Evolutionary conservation across 371 early-diverging fungal genomes (phyloP), one percentile per base, ranked within the genome.

Genomic region (Fennellomyces sp.): DNA sequence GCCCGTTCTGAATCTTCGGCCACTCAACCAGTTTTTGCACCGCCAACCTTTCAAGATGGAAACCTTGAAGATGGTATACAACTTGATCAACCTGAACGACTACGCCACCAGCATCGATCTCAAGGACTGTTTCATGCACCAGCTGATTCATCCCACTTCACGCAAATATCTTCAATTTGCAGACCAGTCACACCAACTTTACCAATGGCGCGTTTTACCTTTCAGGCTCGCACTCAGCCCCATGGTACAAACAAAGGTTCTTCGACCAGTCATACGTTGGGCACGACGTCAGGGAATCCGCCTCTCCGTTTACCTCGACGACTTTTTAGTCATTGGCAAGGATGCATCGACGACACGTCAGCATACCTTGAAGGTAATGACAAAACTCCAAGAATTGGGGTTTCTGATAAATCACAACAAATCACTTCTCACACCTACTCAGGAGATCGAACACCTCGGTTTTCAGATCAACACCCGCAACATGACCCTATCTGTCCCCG

Each of bases 201-300:
- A 52, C 60, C 74, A 69, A 49, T 70, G 69, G 52, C 19, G 63
- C 11, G 55, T 60, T 1, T 63, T 69, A 0, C 67, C 65, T 1
- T 73, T 75, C 52, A 70, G 75, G 3, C 66, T 76, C 1, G 69
- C 67, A 19, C 25, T 63, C 0, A 53, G 60, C n/a, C 75, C 74
- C 3, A 55, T 56, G 27, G 52, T 72, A 6, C 73, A 72, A 57
- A 73, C 72, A 31, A 64, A 67, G 48, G 19, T 71, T 5, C 33
- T 60, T n/a, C 27, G 39, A 13, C 71, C 73, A n/a, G 28, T 74
- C 6, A 52, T 78, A 10, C 41, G 50, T 0, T 64, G 64, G 68
- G 61, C 68, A 0, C 62, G 75, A 5, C 36, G 60, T 0, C 51
- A 64, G 25, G 65, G 69, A 0, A 63, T 71, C 13, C 31, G 56